phyloP scores from a whole-genome alignment of 768 basidiomycete species.

The Termitomyces sp. region DNA sequence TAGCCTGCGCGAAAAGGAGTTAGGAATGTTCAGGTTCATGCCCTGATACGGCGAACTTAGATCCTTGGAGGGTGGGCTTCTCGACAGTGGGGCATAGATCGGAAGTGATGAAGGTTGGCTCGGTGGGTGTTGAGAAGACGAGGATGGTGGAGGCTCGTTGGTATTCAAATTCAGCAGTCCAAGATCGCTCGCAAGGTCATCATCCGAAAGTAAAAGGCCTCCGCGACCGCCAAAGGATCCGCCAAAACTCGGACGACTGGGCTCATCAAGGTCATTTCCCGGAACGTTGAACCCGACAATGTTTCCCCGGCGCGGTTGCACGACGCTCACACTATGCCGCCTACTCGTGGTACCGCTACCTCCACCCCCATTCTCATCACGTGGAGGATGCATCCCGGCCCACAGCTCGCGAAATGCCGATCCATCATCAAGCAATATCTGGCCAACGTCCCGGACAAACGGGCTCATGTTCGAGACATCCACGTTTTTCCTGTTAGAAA shows the following conservation, averaged over 20 bases:
- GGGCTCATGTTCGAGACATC: slow-evolving; percentile 81
- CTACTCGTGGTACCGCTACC: slow-evolving; percentile 82
- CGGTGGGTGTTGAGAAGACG: slow-evolving; percentile 48
- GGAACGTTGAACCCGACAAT: slow-evolving; percentile 69
- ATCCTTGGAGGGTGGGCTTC: slow-evolving; percentile 57
- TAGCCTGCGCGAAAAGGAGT: slow-evolving; percentile 43
- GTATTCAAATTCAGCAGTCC: slow-evolving; percentile 56
- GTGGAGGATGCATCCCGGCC: slow-evolving; percentile 63
- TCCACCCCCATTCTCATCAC: slow-evolving; percentile 57
- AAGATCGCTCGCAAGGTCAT: slow-evolving; percentile 75
- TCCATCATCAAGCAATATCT: slow-evolving; percentile 73
- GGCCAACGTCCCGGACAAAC: slow-evolving; percentile 79
- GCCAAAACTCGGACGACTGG: slow-evolving; percentile 26
- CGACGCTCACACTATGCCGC: slow-evolving; percentile 79
- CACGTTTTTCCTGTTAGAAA: slow-evolving; percentile 35
- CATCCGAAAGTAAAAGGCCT: slow-evolving; percentile 70
- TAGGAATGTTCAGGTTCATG: slow-evolving; percentile 61
- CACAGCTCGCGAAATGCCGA: slow-evolving; percentile 72
- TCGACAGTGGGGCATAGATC: slow-evolving; percentile 67
- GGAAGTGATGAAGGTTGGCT: slow-evolving; percentile 76
- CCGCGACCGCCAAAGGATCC: slow-evolving; percentile 42
- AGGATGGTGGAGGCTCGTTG: slow-evolving; percentile 31
- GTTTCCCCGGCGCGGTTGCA: slow-evolving; percentile 66
- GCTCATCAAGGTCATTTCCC: slow-evolving; percentile 37
- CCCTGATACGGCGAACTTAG: slow-evolving; percentile 50